phyloP scores from a whole-genome alignment of 768 basidiomycete genomes.

The Termitomyces sp. region DNA sequence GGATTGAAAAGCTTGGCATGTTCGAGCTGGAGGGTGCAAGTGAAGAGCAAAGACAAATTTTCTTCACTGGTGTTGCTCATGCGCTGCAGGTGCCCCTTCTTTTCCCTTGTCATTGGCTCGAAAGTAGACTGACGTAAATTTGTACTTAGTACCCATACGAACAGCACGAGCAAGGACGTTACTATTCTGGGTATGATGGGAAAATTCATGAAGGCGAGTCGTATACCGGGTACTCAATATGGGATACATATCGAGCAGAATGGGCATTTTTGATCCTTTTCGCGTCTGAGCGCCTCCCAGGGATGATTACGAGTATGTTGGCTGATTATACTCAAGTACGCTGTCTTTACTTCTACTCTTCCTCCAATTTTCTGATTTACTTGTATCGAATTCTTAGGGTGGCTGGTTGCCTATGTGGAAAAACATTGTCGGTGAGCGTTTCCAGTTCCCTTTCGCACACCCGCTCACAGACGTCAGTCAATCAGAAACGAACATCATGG shows the following conservation, averaged over 20 bases:
- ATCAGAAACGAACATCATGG: conserved; percentile 83
- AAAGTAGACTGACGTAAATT: not conserved
- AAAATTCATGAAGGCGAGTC: conserved; percentile 50
- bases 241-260: conserved; percentile 76
- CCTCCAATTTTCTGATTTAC: conserved; percentile 5
- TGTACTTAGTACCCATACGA: conserved; percentile 80
- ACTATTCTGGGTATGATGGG: conserved; percentile 78
- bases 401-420: conserved; percentile 94
- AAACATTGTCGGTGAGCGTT: conserved; percentile 57
- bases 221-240: conserved; percentile 78
- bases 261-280: conserved; percentile 79
- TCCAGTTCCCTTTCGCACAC: not conserved
- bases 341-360: not conserved
- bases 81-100: conserved; percentile 38
- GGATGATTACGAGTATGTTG: conserved; percentile 76
- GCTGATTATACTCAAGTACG: conserved; percentile 66
- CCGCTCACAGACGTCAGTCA: not conserved
- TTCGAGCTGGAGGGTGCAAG: conserved; percentile 46
- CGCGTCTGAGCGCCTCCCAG: conserved; percentile 69
- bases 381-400: conserved; percentile 27
- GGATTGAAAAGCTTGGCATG: conserved; percentile 53
- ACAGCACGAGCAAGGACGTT: conserved; percentile 55
- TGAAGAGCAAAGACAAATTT: conserved; percentile 37
- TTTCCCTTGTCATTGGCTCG: not conserved
- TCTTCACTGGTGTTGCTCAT: conserved; percentile 62